phyloP scores from a whole-genome alignment of 1,284 basidiomycete species.

The Exobasidium cylindrosporum region DNA sequence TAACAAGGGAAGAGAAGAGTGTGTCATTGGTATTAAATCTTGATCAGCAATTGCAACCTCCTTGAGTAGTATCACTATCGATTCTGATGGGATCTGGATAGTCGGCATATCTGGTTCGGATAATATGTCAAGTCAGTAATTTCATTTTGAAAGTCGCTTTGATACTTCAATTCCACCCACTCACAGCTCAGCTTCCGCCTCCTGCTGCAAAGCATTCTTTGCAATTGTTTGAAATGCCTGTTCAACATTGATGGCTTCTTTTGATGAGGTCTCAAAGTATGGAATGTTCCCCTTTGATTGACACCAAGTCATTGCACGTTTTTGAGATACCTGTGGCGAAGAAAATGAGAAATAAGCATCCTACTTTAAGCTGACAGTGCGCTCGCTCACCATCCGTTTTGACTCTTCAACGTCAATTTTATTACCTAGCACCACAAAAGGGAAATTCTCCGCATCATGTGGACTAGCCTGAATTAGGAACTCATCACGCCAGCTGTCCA shows the following conservation, averaged over 20 bases:
- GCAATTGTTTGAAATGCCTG: slow-evolving; percentile 99
- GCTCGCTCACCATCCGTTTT: slow-evolving; percentile 82
- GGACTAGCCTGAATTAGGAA: slow-evolving; percentile 74
- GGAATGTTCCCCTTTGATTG: slow-evolving; percentile 99
- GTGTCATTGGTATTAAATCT: no score
- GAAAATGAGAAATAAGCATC: neutral
- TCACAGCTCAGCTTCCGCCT: slow-evolving; percentile 90
- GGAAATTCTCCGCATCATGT: slow-evolving; percentile 98
- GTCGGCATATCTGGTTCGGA: slow-evolving; percentile 76
- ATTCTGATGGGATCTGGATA: slow-evolving; percentile 99
- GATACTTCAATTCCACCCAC: slow-evolving; percentile 50
- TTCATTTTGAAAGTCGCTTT: neutral
- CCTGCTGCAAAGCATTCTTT: slow-evolving; percentile 95
- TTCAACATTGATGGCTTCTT: slow-evolving; percentile 99
- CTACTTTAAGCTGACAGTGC: slow-evolving; percentile 17
- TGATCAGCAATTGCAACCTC: slow-evolving; percentile 86
- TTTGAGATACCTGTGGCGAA: slow-evolving; percentile 76
- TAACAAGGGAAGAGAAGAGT: no score
- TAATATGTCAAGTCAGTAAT: slow-evolving; percentile 10
- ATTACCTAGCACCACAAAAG: slow-evolving; percentile 90
- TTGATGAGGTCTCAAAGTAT: slow-evolving; percentile 99
- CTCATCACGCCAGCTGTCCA: slow-evolving; percentile 54
- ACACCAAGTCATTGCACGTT: slow-evolving; percentile 99
- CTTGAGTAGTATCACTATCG: slow-evolving; percentile 86
- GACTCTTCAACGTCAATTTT: slow-evolving; percentile 99